Evolutionary conservation across 73 alveolate species (phyloP), one percentile per base, ranked within the genome.

Genomic region (Uronychia binucleata): DNA sequence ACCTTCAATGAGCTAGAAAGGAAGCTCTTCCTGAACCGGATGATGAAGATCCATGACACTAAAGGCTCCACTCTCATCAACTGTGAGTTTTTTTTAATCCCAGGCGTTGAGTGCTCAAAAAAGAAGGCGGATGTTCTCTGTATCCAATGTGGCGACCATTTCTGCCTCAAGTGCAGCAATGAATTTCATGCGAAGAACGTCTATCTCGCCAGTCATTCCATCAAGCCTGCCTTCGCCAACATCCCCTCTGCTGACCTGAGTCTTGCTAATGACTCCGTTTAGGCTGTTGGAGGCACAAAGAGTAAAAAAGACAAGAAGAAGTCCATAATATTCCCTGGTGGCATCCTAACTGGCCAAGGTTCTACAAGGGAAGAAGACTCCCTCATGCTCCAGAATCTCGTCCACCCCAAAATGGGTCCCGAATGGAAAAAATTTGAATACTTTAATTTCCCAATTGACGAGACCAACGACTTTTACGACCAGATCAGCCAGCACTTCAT

Each of bases 381-480:
- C 5, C n/a, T 46, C 5, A 46, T 46, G 67, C 67, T 46, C n/a
- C 67, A 46, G 67, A 46, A 46, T 19, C 19, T 46, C 5, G 67
- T 46, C 19, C n/a, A 19, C n/a, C n/a, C 67, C 5, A 46, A 46
- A 46, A 11, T 33, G 25, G 67, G 75, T 33, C 79, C 90, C 26
- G 25, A 26, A 1, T 85, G 91, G 91, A 85, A 78, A 75, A 85
- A 85, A 57, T 85, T 85, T 78, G 91, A 85, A 33, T 78, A 85
- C 77, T 85, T 28, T 31, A 78, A 77, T 27, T 85, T 85, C 77
- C 77, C 91, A 1, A 14, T 34, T 46, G 77, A 77, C 31, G 74
- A 81, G 26, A 81, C 30, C 34, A 57, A 35, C 33, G 82, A 77
- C 28, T 81, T 27, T 0, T 85, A 58, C 59, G 32, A 31, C 1